Base-by-base conservation (phyloP, 2,329 filamentous ascomycete species). In the Phoma herbarum region DNA sequence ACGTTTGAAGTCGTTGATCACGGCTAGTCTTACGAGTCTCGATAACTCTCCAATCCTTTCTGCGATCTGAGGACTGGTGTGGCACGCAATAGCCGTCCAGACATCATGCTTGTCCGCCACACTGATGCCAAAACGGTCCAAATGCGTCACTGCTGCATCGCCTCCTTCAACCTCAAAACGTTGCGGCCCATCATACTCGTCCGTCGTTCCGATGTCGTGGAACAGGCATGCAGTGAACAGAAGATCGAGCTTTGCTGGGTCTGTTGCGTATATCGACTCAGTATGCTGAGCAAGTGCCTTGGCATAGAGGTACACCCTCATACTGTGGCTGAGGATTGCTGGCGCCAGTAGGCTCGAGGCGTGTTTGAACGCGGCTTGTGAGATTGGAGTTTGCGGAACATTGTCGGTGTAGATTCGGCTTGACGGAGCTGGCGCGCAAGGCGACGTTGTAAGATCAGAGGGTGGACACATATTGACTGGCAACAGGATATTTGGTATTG, bases 131-230 rank as follows among this genome's bases (percentile, higher is more conserved):
- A 71, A 66, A 3, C 55, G 39, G 1, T 60, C 62, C 10, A 82
- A 66, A 52, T 75, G 69, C 1, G 60, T 41, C 2, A 73, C 72
- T 7, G 78, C 79, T 26, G 77, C 78, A 60, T 82, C 78, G 6
- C 74, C 80, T 5, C 79, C 80, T 59, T 81, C 79, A 44, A 82
- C 72, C 62, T 82, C 80, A 63, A 82, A 82, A 14, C 79, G 75
- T 44, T 77, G 71, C 2, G 73, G 54, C 1, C 76, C 75, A 35
- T 75, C 63, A 46, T 68, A 69, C 6, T 50, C 37, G n/a, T 80
- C 73, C 0, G 88, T 86, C 0, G 88, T 90, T 12, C 89, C 90
- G 57, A 93, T 89, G 74, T 93, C 90, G 73, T 93, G 90, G 6
- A 93, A 82, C 1, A 93, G 80, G 57, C 84, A 87, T 1, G 88